Conservation (phyloP, 1,284 basidiomycete species). For the Cryptococcus depauperatus region DNA sequence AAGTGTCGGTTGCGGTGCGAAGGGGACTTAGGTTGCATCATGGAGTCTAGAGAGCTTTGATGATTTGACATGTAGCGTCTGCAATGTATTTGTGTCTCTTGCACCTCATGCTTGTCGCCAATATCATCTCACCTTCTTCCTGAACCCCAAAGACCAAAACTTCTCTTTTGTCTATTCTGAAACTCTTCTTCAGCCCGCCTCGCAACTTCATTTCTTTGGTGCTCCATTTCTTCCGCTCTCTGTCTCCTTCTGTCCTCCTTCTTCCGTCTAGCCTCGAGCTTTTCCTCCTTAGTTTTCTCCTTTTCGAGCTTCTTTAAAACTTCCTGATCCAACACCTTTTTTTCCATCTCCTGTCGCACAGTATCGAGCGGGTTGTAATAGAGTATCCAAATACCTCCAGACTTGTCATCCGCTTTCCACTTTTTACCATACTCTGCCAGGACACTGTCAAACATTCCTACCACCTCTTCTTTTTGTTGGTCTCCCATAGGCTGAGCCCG, state of each 20-base stretch:
- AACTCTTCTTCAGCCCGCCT: conserved; percentile 2
- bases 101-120: neutral
- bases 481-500: conserved; percentile 11
- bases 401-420: conserved; percentile 73
- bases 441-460: conserved; percentile 58
- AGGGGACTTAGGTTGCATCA: conserved; percentile 13
- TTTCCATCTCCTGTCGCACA: conserved; percentile 74
- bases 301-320: conserved; percentile 48
- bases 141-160: neutral
- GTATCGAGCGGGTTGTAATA: conserved; percentile 66
- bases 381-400: conserved; percentile 65
- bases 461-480: conserved; percentile 47
- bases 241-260: conserved; percentile 16
- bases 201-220: conserved; percentile 34
- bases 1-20: conserved; percentile 27
- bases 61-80: neutral
- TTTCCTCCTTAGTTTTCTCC: conserved; percentile 33
- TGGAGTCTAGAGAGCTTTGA: neutral
- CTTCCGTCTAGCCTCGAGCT: conserved; percentile 10
- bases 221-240: conserved; percentile 64
- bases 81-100: neutral
- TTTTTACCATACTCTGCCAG: conserved; percentile 68
- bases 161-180: neutral
- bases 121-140: conserved; percentile 1
- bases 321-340: conserved; percentile 63